These are phyloP conservation scores for Bryopsis sp. DNA, from an alignment of 139 green algal species.

Conservation along the genomic window DNA sequence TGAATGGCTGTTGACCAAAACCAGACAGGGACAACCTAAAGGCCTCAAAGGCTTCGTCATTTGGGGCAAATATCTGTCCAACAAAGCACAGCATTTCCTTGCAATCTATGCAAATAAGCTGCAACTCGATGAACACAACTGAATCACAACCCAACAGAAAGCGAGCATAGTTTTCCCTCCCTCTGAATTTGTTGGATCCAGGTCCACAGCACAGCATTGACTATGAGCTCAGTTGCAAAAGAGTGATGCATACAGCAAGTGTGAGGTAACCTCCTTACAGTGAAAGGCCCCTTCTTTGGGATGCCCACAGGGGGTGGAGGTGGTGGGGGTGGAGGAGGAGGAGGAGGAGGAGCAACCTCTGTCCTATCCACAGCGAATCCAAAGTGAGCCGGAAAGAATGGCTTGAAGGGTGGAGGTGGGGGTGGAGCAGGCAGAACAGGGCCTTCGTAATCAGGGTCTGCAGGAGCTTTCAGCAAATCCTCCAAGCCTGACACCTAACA, in stretches of 20 bases:
- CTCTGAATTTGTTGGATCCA: too few relatives aligned
- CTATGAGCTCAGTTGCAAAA: too few relatives aligned
- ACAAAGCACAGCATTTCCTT: neutral
- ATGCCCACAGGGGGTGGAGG: neutral
- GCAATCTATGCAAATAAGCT: too few relatives aligned
- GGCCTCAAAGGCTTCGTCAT: constrained; percentile 42
- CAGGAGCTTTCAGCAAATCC: constrained; percentile 22
- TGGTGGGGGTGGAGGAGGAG: neutral
- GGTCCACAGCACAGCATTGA: too few relatives aligned
- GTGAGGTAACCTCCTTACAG: neutral
- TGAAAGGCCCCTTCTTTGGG: constrained; percentile 5
- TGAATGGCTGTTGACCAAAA: constrained; percentile 30
- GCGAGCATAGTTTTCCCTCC: too few relatives aligned
- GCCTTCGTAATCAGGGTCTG: constrained; percentile 27
- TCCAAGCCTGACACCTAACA: constrained; percentile 29
- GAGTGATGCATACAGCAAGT: too few relatives aligned
- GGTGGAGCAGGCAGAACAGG: constrained; percentile 21
- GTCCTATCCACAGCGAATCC: neutral
- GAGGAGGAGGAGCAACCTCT: neutral
- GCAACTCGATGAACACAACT: too few relatives aligned
- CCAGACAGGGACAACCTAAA: constrained; percentile 35
- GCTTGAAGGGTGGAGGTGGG: neutral
- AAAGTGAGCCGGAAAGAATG: constrained; percentile 22
- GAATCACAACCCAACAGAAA: too few relatives aligned
- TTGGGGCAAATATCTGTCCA: constrained; percentile 45